phyloP scores from a whole-genome alignment of 805 yeast genomes.

The Suhomyces prunicola region DNA sequence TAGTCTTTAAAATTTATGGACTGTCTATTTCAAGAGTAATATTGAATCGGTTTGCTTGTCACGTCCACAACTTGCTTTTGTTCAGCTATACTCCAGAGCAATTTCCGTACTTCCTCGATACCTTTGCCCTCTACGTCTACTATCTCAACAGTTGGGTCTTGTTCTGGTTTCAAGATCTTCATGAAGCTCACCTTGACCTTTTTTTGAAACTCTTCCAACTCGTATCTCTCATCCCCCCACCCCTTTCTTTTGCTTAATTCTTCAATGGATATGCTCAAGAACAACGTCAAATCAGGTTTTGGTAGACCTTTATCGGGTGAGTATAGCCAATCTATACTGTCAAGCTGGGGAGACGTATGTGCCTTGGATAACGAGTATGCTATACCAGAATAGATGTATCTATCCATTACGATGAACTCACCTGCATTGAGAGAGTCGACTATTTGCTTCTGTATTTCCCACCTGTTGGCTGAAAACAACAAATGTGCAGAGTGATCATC shows the following conservation, averaged over 20 bases:
- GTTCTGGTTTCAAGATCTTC: constrained; percentile 32
- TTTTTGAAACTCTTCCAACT: constrained; percentile 67
- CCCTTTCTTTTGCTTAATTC: constrained; percentile 58
- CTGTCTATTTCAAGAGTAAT: neutral
- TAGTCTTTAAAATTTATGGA: no score
- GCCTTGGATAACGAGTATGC: constrained; percentile 86
- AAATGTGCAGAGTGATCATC: constrained; percentile 83
- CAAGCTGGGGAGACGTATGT: constrained; percentile 1
- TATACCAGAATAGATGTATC: constrained; percentile 90
- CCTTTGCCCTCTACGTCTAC: constrained; percentile 58
- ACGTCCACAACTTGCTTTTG: neutral
- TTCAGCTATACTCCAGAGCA: constrained; percentile 36
- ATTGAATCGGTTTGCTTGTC: neutral
- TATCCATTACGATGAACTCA: constrained; percentile 63
- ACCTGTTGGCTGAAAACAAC: constrained; percentile 87
- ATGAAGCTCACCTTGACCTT: constrained; percentile 63
- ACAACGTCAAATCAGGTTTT: constrained; percentile 78
- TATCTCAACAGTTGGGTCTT: constrained; percentile 33
- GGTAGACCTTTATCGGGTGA: constrained; percentile 83
- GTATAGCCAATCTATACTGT: constrained; percentile 64
- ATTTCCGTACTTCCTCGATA: constrained; percentile 52
- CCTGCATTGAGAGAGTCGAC: constrained; percentile 48
- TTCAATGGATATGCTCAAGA: constrained; percentile 56
- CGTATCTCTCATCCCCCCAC: constrained; percentile 95
- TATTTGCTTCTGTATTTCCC: constrained; percentile 70